Evolutionary conservation across 352 stramenopile genomes (phyloP).

Genomic region (Aphanomyces invadans): DNA sequence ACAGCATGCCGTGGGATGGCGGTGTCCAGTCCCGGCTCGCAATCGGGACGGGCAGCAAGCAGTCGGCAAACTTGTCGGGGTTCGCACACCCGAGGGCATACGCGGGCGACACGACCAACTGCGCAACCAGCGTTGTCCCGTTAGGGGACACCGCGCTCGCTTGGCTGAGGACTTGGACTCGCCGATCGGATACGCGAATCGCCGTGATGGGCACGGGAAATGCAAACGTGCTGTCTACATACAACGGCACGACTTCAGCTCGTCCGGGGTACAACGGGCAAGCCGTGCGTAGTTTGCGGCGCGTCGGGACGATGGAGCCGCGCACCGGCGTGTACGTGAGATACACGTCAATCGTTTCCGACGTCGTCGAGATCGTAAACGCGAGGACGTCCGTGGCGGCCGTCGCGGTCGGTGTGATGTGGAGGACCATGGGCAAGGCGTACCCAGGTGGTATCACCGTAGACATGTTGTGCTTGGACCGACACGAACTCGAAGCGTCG

Average conservation of each 20-base stretch:
- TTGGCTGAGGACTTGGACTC: background rate
- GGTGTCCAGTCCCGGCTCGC: too few relatives aligned
- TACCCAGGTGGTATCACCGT: background rate
- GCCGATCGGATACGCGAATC: slow-evolving; percentile 18
- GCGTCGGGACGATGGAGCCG: background rate
- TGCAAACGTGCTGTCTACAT: background rate
- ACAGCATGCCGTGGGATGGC: background rate
- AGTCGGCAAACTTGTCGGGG: slow-evolving; percentile 19
- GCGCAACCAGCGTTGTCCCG: background rate
- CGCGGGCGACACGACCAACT: slow-evolving; percentile 16
- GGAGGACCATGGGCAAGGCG: background rate
- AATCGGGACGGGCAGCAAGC: slow-evolving; percentile 11
- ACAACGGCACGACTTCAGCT: background rate
- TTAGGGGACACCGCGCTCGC: background rate
- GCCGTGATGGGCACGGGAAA: background rate
- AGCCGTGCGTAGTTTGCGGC: background rate
- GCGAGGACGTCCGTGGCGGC: background rate
- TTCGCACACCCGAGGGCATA: slow-evolving; percentile 11
- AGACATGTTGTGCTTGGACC: background rate
- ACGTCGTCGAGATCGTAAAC: background rate
- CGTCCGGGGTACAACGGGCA: background rate
- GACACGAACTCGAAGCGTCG: too few relatives aligned
- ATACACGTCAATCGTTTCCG: slow-evolving; percentile 5
- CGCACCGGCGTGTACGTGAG: slow-evolving; percentile 2
- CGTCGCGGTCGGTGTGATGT: background rate